phyloP scores from a whole-genome alignment of 306 rosid species.

The Quercus glauca region DNA sequence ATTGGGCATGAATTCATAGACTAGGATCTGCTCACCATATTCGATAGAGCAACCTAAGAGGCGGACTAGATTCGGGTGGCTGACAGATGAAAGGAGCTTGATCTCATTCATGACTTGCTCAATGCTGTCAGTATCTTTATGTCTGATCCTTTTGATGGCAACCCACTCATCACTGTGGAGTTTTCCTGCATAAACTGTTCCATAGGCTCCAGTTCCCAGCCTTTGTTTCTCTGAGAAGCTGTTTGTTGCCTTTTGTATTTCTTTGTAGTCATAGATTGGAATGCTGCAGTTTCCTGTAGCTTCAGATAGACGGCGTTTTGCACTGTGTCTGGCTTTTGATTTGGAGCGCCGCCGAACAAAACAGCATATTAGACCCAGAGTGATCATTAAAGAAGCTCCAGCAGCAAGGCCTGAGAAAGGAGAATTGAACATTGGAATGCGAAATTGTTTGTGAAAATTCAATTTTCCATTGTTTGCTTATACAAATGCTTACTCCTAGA shows the following conservation, averaged over 20 bases:
- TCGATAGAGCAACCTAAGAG: constrained; percentile 88
- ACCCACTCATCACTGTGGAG: constrained; percentile 63
- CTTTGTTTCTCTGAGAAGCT: constrained; percentile 76
- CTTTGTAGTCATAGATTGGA: constrained; percentile 69
- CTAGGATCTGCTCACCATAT: constrained; percentile 69
- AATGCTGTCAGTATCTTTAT: constrained; percentile 63
- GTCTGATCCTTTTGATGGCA: constrained; percentile 76
- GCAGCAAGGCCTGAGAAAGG: constrained; percentile 44
- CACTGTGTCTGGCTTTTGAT: constrained; percentile 50
- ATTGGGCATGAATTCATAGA: constrained; percentile 90
- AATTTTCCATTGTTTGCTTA: background rate
- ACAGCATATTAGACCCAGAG: constrained; percentile 51
- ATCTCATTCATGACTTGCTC: constrained; percentile 89
- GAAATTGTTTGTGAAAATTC: background rate
- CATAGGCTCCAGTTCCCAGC: constrained; percentile 86
- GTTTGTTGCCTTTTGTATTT: constrained; percentile 77
- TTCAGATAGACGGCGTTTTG: constrained; percentile 72
- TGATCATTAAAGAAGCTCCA: constrained; percentile 46
- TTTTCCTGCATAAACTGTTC: constrained; percentile 86
- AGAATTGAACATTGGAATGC: background rate
- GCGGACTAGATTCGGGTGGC: constrained; percentile 78
- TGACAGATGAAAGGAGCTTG: constrained; percentile 73
- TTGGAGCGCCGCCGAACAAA: constrained; percentile 55
- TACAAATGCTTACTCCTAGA: background rate
- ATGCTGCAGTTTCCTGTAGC: constrained; percentile 69